Evolutionary conservation across 768 basidiomycete species (phyloP), one percentile per base, ranked within the genome.

Genomic region (Strobilomyces echinocephalus): DNA sequence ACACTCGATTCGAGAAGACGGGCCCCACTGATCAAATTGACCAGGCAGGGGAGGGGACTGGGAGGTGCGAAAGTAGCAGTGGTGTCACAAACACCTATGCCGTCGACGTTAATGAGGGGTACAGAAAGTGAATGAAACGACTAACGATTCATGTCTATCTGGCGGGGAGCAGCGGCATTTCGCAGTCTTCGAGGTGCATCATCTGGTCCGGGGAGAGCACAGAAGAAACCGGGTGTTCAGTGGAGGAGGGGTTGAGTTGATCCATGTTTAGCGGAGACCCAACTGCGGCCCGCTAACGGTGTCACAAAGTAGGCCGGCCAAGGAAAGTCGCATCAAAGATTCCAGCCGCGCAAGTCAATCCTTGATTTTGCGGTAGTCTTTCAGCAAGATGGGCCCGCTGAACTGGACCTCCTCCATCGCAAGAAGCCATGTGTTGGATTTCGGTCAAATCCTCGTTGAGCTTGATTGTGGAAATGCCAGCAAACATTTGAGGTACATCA

Each of bases 401-500:
- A 98, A 97, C 8, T 69, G 72, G 14, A 99, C 89, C 66, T 94
- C 88, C 70, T 39, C 95, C 97, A 68, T 99, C 97, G 54, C 92
- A 79, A 1, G 97, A 98, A 12, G 91, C 83, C 86, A 98, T 95
- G 49, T 91, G 93, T 58, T 86, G 85, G 52, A 98, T 95, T 64
- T 87, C 82, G 5, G 91, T 87, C 57, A 89, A 68, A 44, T 94
- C 92, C 15, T 93, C 91, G 66, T 97, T 91, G 26, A 98, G 78
- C 61, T 75, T 79, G 60, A 98, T 79, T 0, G 93, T 94, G 1
- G 93, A 87, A 36, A 99, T 87, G 26, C 97, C 97, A 20, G 97
- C 97, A 72, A 99, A 99, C 97, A 99, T 99, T 80, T 98, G 55
- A 99, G 79, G 74, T 98, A 95, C 63, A 98, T 99, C 91, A 97